phyloP scores from a whole-genome alignment of 1,284 basidiomycete species.

The Meira nashicola region DNA sequence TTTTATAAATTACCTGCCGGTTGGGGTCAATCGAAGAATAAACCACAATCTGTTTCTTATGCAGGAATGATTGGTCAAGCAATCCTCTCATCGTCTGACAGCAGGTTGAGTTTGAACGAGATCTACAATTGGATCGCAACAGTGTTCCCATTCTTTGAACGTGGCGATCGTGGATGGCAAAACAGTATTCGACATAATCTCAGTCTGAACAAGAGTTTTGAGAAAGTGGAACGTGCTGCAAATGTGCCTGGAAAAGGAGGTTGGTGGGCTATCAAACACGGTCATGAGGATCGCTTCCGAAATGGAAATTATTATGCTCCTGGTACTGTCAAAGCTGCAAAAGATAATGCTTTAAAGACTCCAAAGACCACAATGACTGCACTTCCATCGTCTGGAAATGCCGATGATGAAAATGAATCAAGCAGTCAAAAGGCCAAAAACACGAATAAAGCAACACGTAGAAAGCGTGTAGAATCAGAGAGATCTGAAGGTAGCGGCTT shows the following conservation, averaged over 20 bases:
- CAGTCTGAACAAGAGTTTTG: slow-evolving; percentile 76
- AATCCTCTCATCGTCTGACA: slow-evolving; percentile 74
- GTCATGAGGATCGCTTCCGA: slow-evolving; percentile 49
- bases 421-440: background rate
- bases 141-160: slow-evolving; percentile 86
- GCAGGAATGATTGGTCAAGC: slow-evolving; percentile 94
- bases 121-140: slow-evolving; percentile 94
- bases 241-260: slow-evolving; percentile 55
- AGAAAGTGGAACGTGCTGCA: slow-evolving; percentile 55
- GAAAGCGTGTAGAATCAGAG: background rate
- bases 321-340: slow-evolving; percentile 23
- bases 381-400: background rate
- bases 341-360: slow-evolving; percentile 14
- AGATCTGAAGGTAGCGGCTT: background rate
- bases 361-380: slow-evolving; percentile 2
- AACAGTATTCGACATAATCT: slow-evolving; percentile 87
- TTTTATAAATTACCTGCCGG: slow-evolving; percentile 47
- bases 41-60: slow-evolving; percentile 62
- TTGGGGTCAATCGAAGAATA: slow-evolving; percentile 36
- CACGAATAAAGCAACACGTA: background rate
- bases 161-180: slow-evolving; percentile 91
- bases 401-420: background rate
- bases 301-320: slow-evolving; percentile 36
- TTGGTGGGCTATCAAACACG: slow-evolving; percentile 54
- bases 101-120: slow-evolving; percentile 83